phyloP scores from a whole-genome alignment of 2,329 filamentous ascomycete species.

The Elsinoe ampelina region DNA sequence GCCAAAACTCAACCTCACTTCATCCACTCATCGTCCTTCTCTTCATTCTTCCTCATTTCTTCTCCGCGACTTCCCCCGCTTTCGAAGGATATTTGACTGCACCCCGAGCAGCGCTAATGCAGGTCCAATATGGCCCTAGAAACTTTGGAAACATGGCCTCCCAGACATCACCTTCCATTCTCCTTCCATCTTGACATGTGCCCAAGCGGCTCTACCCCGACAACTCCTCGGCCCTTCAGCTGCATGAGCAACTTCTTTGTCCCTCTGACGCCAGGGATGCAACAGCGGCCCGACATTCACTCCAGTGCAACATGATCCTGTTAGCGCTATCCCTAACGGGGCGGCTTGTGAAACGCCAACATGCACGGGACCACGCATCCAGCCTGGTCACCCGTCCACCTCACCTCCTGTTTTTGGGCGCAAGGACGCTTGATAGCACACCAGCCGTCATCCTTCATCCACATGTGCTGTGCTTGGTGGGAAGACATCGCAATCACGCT shows the following conservation, averaged over 20 bases:
- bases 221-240: background rate
- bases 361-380: slow-evolving; percentile 1
- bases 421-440: background rate
- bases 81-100: background rate
- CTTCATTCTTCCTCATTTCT: background rate
- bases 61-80: slow-evolving; percentile 3
- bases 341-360: background rate
- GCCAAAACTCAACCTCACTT: background rate
- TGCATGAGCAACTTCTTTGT: background rate
- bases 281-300: slow-evolving; percentile 1
- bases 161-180: slow-evolving; percentile 6
- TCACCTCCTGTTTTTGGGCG: background rate
- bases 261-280: background rate
- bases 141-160: background rate
- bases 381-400: slow-evolving; percentile 3
- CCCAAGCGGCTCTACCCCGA: background rate
- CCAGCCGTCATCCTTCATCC: background rate
- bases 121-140: slow-evolving; percentile 5
- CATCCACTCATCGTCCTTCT: background rate
- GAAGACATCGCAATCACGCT: background rate
- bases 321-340: background rate
- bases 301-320: background rate
- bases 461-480: background rate
- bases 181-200: slow-evolving; percentile 9
- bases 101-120: slow-evolving; percentile 1